A percentile compares a stretch with the other conserved stretches of the same genome.
phyloP scores from a whole-genome alignment of 2,329 filamentous ascomycete genomes.

The Fusarium lateritium region DNA sequence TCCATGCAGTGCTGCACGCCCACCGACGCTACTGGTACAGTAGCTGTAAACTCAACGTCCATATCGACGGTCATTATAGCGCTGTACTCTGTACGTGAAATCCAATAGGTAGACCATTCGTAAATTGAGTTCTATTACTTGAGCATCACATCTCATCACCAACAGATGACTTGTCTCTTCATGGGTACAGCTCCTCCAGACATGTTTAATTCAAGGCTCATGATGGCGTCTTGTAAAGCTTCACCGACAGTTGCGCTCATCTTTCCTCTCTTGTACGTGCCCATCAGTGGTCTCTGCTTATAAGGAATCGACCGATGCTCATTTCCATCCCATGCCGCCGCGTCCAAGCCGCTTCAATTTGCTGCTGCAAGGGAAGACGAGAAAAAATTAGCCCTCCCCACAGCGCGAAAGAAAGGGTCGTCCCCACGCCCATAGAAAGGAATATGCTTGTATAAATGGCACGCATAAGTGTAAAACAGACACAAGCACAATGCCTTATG shows the following conservation, averaged over 20 bases:
- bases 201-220: conserved; percentile 21
- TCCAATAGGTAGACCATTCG: conserved; percentile 9
- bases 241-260: conserved; percentile 38
- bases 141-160: conserved; percentile 34
- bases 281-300: conserved; percentile 25
- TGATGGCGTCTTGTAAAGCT: conserved; percentile 24
- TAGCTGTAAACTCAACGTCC: conserved; percentile 21
- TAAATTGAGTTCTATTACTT: conserved; percentile 35
- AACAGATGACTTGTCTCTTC: conserved; percentile 26
- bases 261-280: conserved; percentile 30
- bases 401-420: conserved; percentile 19
- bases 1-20: conserved; percentile 36
- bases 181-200: conserved; percentile 36
- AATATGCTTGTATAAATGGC: conserved; percentile 32
- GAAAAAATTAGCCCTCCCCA: conserved; percentile 34
- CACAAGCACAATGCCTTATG: conserved; percentile 41
- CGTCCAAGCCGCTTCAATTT: conserved; percentile 45
- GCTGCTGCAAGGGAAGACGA: conserved; percentile 46
- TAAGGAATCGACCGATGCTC: conserved; percentile 33
- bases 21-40: conserved; percentile 27
- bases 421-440: conserved; percentile 28
- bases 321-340: conserved; percentile 46
- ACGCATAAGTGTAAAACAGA: conserved; percentile 28
- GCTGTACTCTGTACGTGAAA: neutral
- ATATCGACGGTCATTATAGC: conserved; percentile 22